phyloP scores from a whole-genome alignment of 768 basidiomycete species.

The Tephrocybe rancida region DNA sequence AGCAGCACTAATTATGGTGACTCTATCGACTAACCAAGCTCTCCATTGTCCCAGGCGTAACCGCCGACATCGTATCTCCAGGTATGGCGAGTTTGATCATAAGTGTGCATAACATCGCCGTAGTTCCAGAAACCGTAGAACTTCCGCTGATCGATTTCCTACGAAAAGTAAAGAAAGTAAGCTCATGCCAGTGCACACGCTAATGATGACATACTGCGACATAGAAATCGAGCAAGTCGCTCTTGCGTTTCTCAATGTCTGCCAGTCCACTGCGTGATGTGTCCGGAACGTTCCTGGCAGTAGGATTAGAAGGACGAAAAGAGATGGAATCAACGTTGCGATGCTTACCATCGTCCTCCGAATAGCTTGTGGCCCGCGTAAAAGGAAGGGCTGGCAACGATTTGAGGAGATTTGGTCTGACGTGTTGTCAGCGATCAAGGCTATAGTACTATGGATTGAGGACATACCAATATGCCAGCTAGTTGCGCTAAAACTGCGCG shows the following conservation, averaged over 20 bases:
- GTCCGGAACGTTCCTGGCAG: constrained; percentile 32
- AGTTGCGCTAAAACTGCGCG: constrained; percentile 27
- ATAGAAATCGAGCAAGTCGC: constrained; percentile 38
- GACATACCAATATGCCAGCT: constrained; percentile 31
- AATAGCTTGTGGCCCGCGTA: constrained; percentile 37
- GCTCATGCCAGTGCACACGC: neutral
- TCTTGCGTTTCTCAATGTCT: constrained; percentile 35
- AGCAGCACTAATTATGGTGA: neutral
- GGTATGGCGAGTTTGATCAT: constrained; percentile 39
- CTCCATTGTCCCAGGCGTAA: constrained; percentile 40
- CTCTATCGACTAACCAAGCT: constrained; percentile 26
- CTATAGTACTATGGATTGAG: neutral
- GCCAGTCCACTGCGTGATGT: constrained; percentile 31
- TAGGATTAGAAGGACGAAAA: neutral
- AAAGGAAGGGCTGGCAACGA: constrained; percentile 35
- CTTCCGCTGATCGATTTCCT: constrained; percentile 36
- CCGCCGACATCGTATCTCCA: constrained; percentile 42
- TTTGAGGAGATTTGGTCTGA: constrained; percentile 33
- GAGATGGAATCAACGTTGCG: neutral
- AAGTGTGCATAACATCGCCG: constrained; percentile 42
- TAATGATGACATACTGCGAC: constrained; percentile 22
- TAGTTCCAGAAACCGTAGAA: constrained; percentile 44
- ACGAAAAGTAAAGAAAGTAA: neutral
- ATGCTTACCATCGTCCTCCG: constrained; percentile 35
- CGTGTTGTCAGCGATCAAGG: neutral